Percentiles rank a stretch among this genome's conserved stretches.
Evolutionary conservation across 2,329 filamentous ascomycete species (phyloP).

Genomic region (Venturia effusa): DNA sequence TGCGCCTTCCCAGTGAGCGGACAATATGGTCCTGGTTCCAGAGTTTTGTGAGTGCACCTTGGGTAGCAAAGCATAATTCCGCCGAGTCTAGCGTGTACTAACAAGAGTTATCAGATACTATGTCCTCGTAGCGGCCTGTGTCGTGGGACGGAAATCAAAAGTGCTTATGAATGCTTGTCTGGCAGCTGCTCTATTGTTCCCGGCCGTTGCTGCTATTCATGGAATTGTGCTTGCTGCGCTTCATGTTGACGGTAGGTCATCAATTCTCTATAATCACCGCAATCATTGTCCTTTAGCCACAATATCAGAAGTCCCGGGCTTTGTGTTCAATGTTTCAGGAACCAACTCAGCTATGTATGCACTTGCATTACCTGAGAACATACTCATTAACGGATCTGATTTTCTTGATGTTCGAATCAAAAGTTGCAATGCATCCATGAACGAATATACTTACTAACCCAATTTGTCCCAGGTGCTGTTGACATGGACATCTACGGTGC

Average conservation of each 20-base stretch:
- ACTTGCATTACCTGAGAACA: neutral
- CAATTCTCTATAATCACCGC: neutral
- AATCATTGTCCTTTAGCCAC: neutral
- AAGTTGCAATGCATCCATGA: too few species aligned
- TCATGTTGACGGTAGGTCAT: slow-evolving; percentile 45
- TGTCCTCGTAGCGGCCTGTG: slow-evolving; percentile 50
- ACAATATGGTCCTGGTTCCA: slow-evolving; percentile 45
- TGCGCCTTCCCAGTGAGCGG: slow-evolving; percentile 48
- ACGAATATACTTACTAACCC: neutral
- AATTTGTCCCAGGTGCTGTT: slow-evolving; percentile 39
- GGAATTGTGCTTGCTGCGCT: slow-evolving; percentile 49
- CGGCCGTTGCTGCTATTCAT: slow-evolving; percentile 53
- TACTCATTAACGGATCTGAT: neutral
- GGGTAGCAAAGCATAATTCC: slow-evolving; percentile 17
- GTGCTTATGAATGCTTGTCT: slow-evolving; percentile 55
- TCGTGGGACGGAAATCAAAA: slow-evolving; percentile 49
- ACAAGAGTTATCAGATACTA: slow-evolving; percentile 43
- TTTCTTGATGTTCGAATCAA: neutral
- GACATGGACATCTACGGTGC: slow-evolving; percentile 51
- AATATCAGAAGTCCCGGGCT: neutral
- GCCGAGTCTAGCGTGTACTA: slow-evolving; percentile 7
- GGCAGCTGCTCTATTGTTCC: slow-evolving; percentile 51
- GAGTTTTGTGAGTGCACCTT: slow-evolving; percentile 32
- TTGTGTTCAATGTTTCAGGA: neutral
- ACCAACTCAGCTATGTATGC: neutral